Evolutionary conservation across 1,284 basidiomycete genomes (phyloP).

Genomic region (Sphaerobolus stellatus): DNA sequence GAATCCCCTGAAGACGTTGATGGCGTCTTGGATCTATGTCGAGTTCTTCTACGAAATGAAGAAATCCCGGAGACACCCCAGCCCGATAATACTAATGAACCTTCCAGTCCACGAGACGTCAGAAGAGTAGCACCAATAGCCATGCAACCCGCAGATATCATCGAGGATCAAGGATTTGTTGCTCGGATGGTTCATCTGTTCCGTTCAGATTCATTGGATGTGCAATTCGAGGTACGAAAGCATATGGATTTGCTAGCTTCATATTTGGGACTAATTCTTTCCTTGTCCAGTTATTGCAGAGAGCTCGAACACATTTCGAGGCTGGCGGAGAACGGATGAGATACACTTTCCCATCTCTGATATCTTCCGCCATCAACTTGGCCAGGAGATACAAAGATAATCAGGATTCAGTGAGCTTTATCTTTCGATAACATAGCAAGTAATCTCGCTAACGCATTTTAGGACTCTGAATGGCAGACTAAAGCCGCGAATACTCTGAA

Average conservation of each 20-base stretch:
- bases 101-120: conserved; percentile 44
- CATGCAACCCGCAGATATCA: conserved; percentile 81
- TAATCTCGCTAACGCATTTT: neutral
- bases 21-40: conserved; percentile 86
- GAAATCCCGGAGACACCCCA: conserved; percentile 88
- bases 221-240: conserved; percentile 79
- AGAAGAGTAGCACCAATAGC: conserved; percentile 56
- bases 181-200: conserved; percentile 95
- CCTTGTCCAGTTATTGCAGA: conserved; percentile 72
- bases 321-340: conserved; percentile 91
- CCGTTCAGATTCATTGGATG: conserved; percentile 76
- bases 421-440: neutral
- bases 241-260: neutral
- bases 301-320: conserved; percentile 82
- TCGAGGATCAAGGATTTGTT: conserved; percentile 96
- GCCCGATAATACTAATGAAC: conserved; percentile 35
- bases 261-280: conserved; percentile 9
- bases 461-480: conserved; percentile 83
- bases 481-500: conserved; percentile 85
- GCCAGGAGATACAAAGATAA: conserved; percentile 84
- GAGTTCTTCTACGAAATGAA: conserved; percentile 85
- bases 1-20: conserved; percentile 89
- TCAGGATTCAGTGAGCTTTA: conserved; percentile 54
- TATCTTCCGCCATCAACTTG: conserved; percentile 86
- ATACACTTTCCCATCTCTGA: conserved; percentile 91